Evolutionary conservation across 2,329 filamentous ascomycete species (phyloP).

Genomic region (Curvularia hawaiiensis): DNA sequence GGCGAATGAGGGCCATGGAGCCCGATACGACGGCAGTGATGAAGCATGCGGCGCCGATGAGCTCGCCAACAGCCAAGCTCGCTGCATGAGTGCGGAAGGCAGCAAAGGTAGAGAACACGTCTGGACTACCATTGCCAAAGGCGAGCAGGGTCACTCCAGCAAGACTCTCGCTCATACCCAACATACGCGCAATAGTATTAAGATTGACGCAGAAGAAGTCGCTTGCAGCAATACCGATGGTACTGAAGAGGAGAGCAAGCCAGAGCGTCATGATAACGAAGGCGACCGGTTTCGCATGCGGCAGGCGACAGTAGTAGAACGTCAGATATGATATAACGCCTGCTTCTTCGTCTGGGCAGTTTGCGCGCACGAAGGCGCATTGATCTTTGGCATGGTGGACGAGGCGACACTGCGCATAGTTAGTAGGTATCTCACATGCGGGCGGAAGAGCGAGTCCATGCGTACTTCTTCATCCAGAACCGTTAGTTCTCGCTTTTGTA

Average conservation of each 20-base stretch:
- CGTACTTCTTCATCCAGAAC: constrained; percentile 46
- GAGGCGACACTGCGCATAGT: constrained; percentile 67
- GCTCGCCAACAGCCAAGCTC: constrained; percentile 93
- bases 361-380: constrained; percentile 81
- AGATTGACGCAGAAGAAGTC: constrained; percentile 99
- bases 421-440: neutral
- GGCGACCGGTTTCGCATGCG: constrained; percentile 72
- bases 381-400: constrained; percentile 79
- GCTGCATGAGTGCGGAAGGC: constrained; percentile 97
- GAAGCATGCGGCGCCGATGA: constrained; percentile 93
- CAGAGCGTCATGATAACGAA: constrained; percentile 79
- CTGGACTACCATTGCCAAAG: constrained; percentile 96
- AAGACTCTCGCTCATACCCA: constrained; percentile 94
- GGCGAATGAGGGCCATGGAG: constrained; percentile 95
- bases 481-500: constrained; percentile 28
- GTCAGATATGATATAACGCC: constrained; percentile 87
- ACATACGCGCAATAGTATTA: constrained; percentile 84
- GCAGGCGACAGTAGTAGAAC: constrained; percentile 85
- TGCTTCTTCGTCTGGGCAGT: constrained; percentile 88
- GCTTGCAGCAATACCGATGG: constrained; percentile 95
- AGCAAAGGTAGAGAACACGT: constrained; percentile 98
- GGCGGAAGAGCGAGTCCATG: neutral
- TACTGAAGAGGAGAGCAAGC: constrained; percentile 90
- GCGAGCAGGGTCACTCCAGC: constrained; percentile 96
- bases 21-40: constrained; percentile 96